Percentiles rank a stretch among this genome's conserved stretches.
Conservation (phyloP, 2,329 filamentous ascomycete genomes). For the Alternaria panax region DNA sequence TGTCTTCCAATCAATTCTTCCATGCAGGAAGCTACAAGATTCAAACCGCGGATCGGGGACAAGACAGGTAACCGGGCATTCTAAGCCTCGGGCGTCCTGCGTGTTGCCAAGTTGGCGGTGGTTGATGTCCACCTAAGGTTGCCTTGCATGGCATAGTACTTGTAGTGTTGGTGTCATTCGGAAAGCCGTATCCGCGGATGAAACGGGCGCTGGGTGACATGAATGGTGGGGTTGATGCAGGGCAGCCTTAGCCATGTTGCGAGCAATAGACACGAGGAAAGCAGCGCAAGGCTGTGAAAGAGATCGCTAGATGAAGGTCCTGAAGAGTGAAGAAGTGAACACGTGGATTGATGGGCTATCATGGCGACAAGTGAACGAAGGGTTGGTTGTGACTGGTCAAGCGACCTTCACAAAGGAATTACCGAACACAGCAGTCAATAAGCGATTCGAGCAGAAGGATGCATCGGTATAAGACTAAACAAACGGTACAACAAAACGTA, state of each 20-base stretch:
- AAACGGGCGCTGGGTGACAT: constrained; percentile 3
- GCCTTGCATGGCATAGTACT: constrained; percentile 8
- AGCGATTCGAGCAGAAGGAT: background rate
- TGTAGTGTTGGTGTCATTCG: constrained; percentile 10
- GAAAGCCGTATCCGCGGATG: constrained; percentile 7
- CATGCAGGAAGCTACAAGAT: constrained; percentile 1
- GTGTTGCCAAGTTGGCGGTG: constrained; percentile 8
- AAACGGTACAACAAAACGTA: background rate
- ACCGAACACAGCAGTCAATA: background rate
- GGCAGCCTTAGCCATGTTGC: constrained; percentile 4
- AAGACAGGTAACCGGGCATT: constrained; percentile 13
- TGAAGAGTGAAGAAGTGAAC: background rate
- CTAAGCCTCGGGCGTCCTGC: constrained; percentile 15
- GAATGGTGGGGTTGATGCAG: constrained; percentile 13
- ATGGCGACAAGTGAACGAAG: background rate
- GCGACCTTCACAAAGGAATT: background rate
- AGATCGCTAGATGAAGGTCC: constrained; percentile 1
- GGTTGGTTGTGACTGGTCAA: background rate
- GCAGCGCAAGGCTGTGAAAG: constrained; percentile 12
- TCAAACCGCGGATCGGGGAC: constrained; percentile 4
- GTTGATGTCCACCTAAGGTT: constrained; percentile 21
- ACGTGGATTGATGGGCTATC: background rate
- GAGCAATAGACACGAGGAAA: constrained; percentile 5
- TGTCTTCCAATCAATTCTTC: constrained; percentile 11
- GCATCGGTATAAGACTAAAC: background rate